Percentiles rank a stretch among this genome's conserved stretches.
Evolutionary conservation across 257 asterid genomes (phyloP).

Genomic region (Apocynum venetum): DNA sequence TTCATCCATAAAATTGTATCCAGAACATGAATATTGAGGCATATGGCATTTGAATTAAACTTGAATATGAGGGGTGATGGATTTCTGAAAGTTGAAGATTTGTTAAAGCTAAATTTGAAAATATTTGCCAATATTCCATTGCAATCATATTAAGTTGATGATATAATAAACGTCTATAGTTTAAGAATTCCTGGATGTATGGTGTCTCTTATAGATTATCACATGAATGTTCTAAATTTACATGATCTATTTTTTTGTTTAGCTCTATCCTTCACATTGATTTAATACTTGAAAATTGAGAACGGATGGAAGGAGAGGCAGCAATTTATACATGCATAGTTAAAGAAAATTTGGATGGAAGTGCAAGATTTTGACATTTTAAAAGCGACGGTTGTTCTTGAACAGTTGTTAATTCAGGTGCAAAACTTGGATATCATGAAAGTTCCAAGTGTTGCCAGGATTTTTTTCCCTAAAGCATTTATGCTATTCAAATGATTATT

Average conservation of each 20-base stretch:
- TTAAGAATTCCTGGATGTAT: neutral
- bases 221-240: neutral
- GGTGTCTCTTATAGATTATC: no score
- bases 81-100: slow-evolving; percentile 76
- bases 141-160: slow-evolving; percentile 64
- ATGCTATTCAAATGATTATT: neutral
- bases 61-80: slow-evolving; percentile 86
- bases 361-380: no score
- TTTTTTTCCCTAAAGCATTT: no score
- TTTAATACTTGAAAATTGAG: no score
- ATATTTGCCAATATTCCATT: slow-evolving; percentile 69
- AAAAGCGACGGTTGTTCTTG: no score
- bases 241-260: neutral
- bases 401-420: no score
- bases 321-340: no score
- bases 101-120: slow-evolving; percentile 68
- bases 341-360: no score
- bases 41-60: slow-evolving; percentile 80
- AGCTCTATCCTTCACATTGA: no score
- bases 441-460: no score
- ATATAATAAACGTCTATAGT: slow-evolving; percentile 66
- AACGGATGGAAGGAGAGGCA: no score
- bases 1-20: slow-evolving; percentile 16
- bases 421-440: no score
- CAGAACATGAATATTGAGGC: slow-evolving; percentile 86